Base-by-base conservation (phyloP, 106 monocot genomes). In the Posidonia australis region DNA sequence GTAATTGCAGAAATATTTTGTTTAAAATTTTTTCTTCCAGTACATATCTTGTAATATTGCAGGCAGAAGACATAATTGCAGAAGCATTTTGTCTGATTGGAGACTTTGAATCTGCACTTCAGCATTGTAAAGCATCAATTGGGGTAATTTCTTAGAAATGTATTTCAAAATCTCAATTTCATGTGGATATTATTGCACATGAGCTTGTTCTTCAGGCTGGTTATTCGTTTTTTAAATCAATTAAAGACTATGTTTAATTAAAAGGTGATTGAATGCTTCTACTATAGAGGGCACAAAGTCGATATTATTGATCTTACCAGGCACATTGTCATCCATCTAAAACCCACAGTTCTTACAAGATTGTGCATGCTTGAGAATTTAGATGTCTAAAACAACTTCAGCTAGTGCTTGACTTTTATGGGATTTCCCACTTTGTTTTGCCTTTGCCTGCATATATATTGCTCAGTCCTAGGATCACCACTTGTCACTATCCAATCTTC, bases 11-110 rank as follows among this genome's bases (percentile, higher is more conserved):
- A 45, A 21, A 42, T 5, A 43, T 18, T 19, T 22, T 45, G 44
- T 24, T 5, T 43, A 53, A 16, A 25, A 23, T 4, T 44, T 9
- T 49, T 44, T 45, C 5, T 67, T 20, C 5, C 26, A 24, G 43
- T 16, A 27, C 23, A 46, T 48, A 27, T 36, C 19, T 67, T 32
- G 0, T 64, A 14, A 66, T 51, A 24, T 22, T 56, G 57, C 66
- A 73, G 73, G 58, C 65, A 46, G 66, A 73, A 24, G 73, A 73
- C 32, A 73, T 59, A 10, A 49, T 73, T 46, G 73, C 73, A 31
- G 73, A 73, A 51, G 47, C 66, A 22, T 66, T 42, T 49, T 73
- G 66, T 32, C 44, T 59, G 44, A 64, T 46, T 44, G 73, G 66
- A 9, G 36, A 66, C 21, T 58, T 73, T 73, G 25, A 48, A 66